Percentiles rank a stretch among this genome's conserved stretches.
Evolutionary conservation across 1,284 basidiomycete genomes (phyloP).

Genomic region (Vanrija pseudolonga): DNA sequence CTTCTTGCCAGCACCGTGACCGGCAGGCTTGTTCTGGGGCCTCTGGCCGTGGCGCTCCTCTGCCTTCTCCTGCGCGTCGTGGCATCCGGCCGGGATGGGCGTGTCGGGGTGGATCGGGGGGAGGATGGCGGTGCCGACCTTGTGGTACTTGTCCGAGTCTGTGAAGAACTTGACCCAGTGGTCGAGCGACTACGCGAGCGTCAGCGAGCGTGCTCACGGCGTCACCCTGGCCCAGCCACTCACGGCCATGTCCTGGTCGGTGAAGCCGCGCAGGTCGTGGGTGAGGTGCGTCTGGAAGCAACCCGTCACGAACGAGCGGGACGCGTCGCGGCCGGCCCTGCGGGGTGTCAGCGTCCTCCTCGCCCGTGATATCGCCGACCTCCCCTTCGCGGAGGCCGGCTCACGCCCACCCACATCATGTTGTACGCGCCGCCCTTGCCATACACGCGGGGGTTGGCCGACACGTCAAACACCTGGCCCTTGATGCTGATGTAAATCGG

Average conservation of each 20-base stretch:
- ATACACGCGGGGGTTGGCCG: constrained; percentile 60
- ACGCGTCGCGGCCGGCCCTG: constrained; percentile 78
- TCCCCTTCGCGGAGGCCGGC: too few species aligned
- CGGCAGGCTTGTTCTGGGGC: not conserved
- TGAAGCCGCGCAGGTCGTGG: constrained; percentile 79
- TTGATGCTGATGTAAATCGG: constrained; percentile 60
- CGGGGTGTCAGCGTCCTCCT: not conserved
- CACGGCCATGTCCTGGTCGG: constrained; percentile 66
- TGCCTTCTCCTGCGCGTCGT: not conserved
- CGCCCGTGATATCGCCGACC: too few species aligned
- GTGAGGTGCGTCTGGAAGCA: constrained; percentile 85
- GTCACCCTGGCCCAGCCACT: constrained; percentile 19
- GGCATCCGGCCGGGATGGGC: constrained; percentile 60
- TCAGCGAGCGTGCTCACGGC: not conserved
- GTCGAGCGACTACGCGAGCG: constrained; percentile 58
- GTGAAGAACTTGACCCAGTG: constrained; percentile 88
- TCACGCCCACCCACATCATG: constrained; percentile 61
- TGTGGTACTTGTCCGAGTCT: constrained; percentile 70
- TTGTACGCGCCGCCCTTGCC: constrained; percentile 83
- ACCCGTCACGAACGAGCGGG: constrained; percentile 84
- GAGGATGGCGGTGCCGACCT: constrained; percentile 60
- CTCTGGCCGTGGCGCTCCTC: not conserved
- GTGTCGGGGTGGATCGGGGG: constrained; percentile 68
- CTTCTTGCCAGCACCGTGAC: not conserved
- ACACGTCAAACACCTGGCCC: constrained; percentile 90